Base-by-base conservation (phyloP, 2,329 filamentous ascomycete genomes). In the Arthrinium puccinioides region DNA sequence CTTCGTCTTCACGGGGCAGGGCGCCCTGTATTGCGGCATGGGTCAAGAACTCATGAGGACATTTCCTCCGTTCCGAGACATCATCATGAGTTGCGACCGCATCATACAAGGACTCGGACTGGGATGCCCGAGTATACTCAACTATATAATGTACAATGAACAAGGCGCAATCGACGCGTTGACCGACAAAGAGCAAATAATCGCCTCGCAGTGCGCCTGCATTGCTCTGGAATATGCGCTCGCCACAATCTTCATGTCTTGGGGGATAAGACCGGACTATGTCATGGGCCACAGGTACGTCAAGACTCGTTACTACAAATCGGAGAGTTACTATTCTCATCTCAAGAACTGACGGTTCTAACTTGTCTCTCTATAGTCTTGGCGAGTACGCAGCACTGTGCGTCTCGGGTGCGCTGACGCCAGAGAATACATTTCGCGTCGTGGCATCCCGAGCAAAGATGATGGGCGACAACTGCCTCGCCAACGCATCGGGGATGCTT, bases 11-110 rank as follows among this genome's bases (percentile, higher is more conserved):
- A 38, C 43, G 8, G 43, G 43, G 10, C 43, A 44, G 24, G 43
- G 43, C 3, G 38, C 27, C 13, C 19, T 42, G 13, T 46, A 47
- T 32, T 36, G 39, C 13, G 46, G 46, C 10, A 48, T 48, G 46
- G 46, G 46, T 15, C 21, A 25, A 15, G 37, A 42, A 24, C 36
- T 47, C 20, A 34, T 47, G 18, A 29, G 29, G 21, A 44, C 40
- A n/a, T 44, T 25, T 19, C 39, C 43, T 9, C 10, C 27, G 6
- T 45, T 45, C 27, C 28, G 29, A 24, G 41, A 38, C 7, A 39
- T 18, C 3, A 25, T 44, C 8, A 20, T 35, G 29, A 26, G 20
- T 13, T 47, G 43, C 20, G 45, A 47, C 9, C 11, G 23, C 11
- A 33, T 42, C 14, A 28, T 47, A 8, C 21, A 21, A 24, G 18